Conservation (phyloP, 2,329 filamentous ascomycete genomes). For the Chalaropsis ovoidea region DNA sequence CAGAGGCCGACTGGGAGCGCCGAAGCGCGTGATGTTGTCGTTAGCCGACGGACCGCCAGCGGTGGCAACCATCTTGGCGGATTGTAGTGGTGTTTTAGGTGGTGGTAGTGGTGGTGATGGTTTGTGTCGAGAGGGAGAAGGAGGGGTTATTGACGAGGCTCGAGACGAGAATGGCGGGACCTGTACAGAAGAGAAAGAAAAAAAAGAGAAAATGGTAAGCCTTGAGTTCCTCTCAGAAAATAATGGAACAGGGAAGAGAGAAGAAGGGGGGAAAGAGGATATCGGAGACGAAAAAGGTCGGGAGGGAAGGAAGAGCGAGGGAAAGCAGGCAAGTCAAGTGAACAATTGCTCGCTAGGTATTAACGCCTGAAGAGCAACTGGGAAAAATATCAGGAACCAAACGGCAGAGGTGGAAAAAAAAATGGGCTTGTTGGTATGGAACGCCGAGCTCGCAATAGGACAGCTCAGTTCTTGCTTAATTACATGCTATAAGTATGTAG, state of each 20-base stretch:
- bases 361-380: background rate
- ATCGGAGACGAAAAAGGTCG: constrained; percentile 18
- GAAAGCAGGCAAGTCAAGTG: background rate
- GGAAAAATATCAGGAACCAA: background rate
- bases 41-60: constrained; percentile 62
- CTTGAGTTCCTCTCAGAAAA: constrained; percentile 6
- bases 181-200: constrained; percentile 23
- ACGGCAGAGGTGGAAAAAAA: constrained; percentile 7
- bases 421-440: background rate
- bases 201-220: constrained; percentile 23
- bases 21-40: constrained; percentile 97
- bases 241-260: constrained; percentile 8
- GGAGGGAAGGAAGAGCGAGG: constrained; percentile 12
- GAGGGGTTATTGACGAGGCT: constrained; percentile 17
- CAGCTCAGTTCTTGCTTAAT: background rate
- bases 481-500: background rate
- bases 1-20: constrained; percentile 80
- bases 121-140: constrained; percentile 8
- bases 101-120: background rate
- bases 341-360: constrained; percentile 2
- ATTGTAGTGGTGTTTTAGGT: constrained; percentile 10
- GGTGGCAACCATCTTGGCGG: constrained; percentile 32
- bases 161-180: constrained; percentile 18
- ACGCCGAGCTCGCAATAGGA: constrained; percentile 12
- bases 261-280: constrained; percentile 17